Conservation (phyloP, 768 basidiomycete genomes). For the Hygrophoropsis aurantiaca region DNA sequence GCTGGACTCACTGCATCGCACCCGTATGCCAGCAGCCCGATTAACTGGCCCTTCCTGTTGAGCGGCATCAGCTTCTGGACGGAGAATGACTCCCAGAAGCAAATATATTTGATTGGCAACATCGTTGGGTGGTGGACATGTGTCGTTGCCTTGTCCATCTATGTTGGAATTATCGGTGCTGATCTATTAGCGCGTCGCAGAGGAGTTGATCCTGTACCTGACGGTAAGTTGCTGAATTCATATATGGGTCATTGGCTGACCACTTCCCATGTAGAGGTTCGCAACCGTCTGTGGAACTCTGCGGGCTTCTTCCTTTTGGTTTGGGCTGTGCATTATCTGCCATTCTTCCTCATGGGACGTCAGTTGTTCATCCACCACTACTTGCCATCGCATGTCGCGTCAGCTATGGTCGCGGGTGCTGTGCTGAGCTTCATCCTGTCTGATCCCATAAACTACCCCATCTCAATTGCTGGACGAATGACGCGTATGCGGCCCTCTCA, state of each 20-base stretch:
- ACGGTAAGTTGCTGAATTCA: slow-evolving; percentile 55
- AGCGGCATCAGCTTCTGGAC: slow-evolving; percentile 99
- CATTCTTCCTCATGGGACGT: slow-evolving; percentile 97
- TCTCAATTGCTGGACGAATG: slow-evolving; percentile 72
- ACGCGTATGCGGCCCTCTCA: slow-evolving; percentile 52
- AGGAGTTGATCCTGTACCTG: slow-evolving; percentile 81
- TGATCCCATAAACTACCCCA: slow-evolving; percentile 89
- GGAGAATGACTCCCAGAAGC: slow-evolving; percentile 74
- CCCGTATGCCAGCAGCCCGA: slow-evolving; percentile 92
- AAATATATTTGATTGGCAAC: slow-evolving; percentile 97
- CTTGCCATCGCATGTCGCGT: slow-evolving; percentile 92
- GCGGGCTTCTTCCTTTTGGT: slow-evolving; percentile 93
- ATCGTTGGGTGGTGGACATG: slow-evolving; percentile 94
- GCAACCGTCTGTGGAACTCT: slow-evolving; percentile 94
- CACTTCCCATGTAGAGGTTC: slow-evolving; percentile 59
- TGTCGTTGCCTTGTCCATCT: slow-evolving; percentile 81
- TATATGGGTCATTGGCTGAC: slow-evolving; percentile 2
- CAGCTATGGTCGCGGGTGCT: slow-evolving; percentile 88
- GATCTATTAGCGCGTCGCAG: slow-evolving; percentile 88
- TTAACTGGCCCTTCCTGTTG: slow-evolving; percentile 98
- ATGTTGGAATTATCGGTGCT: slow-evolving; percentile 85
- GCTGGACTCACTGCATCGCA: slow-evolving; percentile 98
- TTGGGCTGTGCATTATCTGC: slow-evolving; percentile 94
- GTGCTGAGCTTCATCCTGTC: slow-evolving; percentile 89
- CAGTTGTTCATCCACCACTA: slow-evolving; percentile 98